Conservation (phyloP, 768 basidiomycete species). For the Rhodosporidiobolus odoratus region DNA sequence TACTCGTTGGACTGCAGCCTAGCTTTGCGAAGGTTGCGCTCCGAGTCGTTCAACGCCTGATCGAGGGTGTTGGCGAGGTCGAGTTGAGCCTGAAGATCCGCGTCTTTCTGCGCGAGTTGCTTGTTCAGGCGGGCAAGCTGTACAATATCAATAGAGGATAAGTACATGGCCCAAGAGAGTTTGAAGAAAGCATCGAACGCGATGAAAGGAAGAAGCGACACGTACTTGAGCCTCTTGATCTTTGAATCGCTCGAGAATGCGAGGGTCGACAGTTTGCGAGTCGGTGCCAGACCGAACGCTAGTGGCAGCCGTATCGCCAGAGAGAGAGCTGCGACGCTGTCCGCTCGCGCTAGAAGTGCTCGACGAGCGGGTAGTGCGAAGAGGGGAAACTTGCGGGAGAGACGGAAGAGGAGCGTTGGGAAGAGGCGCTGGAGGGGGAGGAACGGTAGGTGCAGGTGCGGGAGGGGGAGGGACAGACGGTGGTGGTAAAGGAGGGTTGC, state of each 20-base stretch:
- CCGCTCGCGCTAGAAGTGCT: slow-evolving; percentile 24
- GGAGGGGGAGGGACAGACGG: slow-evolving; percentile 64
- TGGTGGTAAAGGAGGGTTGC: slow-evolving; percentile 12
- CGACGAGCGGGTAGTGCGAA: slow-evolving; percentile 14
- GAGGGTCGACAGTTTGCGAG: slow-evolving; percentile 32
- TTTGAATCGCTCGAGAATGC: slow-evolving; percentile 32
- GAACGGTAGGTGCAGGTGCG: slow-evolving; percentile 78
- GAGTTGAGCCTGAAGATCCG: slow-evolving; percentile 83
- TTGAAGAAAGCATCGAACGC: slow-evolving; percentile 51
- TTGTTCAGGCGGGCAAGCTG: slow-evolving; percentile 94
- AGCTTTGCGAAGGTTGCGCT: slow-evolving; percentile 91
- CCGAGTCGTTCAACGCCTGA: slow-evolving; percentile 79
- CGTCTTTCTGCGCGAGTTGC: slow-evolving; percentile 86
- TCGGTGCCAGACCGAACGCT: slow-evolving; percentile 22
- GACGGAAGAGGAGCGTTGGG: slow-evolving; percentile 21
- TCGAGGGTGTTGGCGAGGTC: slow-evolving; percentile 79
- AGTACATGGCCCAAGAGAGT: slow-evolving; percentile 58
- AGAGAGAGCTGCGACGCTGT: slow-evolving; percentile 17
- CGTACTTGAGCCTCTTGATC: slow-evolving; percentile 38
- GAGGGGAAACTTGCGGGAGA: neutral
- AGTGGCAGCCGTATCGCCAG: slow-evolving; percentile 5
- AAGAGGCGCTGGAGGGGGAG: slow-evolving; percentile 66
- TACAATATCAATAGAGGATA: slow-evolving; percentile 25
- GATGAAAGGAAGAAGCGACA: neutral
- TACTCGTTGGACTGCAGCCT: slow-evolving; percentile 89